These are phyloP conservation scores for Martensiomyces pterosporus DNA, from an alignment of 192 early-diverging fungal genomes.

Conservation along the genomic window DNA sequence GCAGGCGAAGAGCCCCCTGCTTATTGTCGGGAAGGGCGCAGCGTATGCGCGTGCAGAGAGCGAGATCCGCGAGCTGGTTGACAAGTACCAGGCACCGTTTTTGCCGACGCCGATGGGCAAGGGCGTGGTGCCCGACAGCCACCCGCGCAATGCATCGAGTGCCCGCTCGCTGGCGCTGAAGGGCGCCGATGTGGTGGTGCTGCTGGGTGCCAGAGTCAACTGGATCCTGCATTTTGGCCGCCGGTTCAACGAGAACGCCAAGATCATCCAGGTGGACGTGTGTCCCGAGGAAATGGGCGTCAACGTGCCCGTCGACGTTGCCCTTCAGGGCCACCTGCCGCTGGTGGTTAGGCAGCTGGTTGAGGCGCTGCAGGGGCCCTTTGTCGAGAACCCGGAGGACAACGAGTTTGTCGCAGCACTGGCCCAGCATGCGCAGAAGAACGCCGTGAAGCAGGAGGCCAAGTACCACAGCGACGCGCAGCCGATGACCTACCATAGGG, in stretches of 20 bases:
- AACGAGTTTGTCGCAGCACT: slow-evolving; percentile 22
- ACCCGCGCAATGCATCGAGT: slow-evolving; percentile 58
- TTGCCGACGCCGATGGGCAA: slow-evolving; percentile 73
- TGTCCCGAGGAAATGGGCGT: slow-evolving; percentile 60
- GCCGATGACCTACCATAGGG: slow-evolving; percentile 66
- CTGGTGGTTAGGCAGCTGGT: slow-evolving; percentile 54
- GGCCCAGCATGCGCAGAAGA: slow-evolving; percentile 34
- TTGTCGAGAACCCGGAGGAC: slow-evolving; percentile 10
- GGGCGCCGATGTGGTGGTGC: slow-evolving; percentile 63
- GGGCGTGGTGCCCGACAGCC: slow-evolving; percentile 62
- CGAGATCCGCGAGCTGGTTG: slow-evolving; percentile 54
- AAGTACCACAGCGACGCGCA: slow-evolving; percentile 40
- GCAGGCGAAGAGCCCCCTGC: slow-evolving; percentile 54
- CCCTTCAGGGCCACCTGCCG: slow-evolving; percentile 60
- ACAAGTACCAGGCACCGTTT: slow-evolving; percentile 59
- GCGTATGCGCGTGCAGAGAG: slow-evolving; percentile 63
- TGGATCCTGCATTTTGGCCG: slow-evolving; percentile 74
- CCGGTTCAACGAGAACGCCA: slow-evolving; percentile 52
- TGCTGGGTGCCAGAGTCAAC: slow-evolving; percentile 66
- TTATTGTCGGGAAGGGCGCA: slow-evolving; percentile 73
- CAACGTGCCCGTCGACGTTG: slow-evolving; percentile 49
- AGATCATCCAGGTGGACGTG: slow-evolving; percentile 71
- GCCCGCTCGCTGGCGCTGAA: slow-evolving; percentile 61
- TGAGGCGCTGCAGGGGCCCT: slow-evolving; percentile 16
- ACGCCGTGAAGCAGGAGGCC: slow-evolving; percentile 40